Percentiles rank a stretch among this genome's conserved stretches.
These are phyloP conservation scores for Pholiota molesta DNA, from an alignment of 768 basidiomycete species.

Conservation along the genomic window DNA sequence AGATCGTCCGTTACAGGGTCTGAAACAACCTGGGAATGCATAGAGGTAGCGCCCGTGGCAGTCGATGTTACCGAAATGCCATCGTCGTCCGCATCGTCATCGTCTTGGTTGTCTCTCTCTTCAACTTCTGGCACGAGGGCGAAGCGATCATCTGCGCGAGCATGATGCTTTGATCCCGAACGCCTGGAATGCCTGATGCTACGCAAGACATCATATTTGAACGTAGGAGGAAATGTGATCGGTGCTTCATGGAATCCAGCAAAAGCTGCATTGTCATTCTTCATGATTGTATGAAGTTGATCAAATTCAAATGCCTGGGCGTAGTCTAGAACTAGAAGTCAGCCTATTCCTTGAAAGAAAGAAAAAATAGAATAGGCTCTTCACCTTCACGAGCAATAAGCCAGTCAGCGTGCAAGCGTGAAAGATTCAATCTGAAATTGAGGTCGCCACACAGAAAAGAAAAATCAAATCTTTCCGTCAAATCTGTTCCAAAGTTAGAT, in stretches of 20 bases:
- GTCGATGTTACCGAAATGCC: constrained; percentile 56
- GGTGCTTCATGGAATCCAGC: constrained; percentile 77
- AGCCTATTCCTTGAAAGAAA: neutral
- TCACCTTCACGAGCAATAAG: constrained; percentile 79
- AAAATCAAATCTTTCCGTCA: constrained; percentile 89
- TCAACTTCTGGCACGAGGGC: constrained; percentile 8
- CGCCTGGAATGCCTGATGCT: constrained; percentile 55
- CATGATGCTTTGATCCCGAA: constrained; percentile 34
- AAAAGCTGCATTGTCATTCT: constrained; percentile 59
- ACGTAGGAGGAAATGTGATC: constrained; percentile 90
- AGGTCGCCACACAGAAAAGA: constrained; percentile 90
- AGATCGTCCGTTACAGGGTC: constrained; percentile 16
- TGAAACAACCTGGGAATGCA: constrained; percentile 28
- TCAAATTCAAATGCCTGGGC: constrained; percentile 88
- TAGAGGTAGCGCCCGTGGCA: constrained; percentile 36
- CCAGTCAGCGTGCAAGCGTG: constrained; percentile 94
- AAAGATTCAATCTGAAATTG: constrained; percentile 89
- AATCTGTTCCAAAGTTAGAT: constrained; percentile 45
- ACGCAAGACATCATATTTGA: constrained; percentile 86
- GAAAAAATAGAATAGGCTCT: neutral
- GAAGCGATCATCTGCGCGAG: constrained; percentile 21
- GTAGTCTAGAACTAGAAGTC: constrained; percentile 57
- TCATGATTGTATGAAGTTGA: constrained; percentile 81
- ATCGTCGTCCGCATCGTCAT: constrained; percentile 42
- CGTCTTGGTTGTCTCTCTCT: constrained; percentile 38